These are phyloP conservation scores for Irpex lacteus DNA, from an alignment of 1,284 basidiomycete species.

Conservation along the genomic window DNA sequence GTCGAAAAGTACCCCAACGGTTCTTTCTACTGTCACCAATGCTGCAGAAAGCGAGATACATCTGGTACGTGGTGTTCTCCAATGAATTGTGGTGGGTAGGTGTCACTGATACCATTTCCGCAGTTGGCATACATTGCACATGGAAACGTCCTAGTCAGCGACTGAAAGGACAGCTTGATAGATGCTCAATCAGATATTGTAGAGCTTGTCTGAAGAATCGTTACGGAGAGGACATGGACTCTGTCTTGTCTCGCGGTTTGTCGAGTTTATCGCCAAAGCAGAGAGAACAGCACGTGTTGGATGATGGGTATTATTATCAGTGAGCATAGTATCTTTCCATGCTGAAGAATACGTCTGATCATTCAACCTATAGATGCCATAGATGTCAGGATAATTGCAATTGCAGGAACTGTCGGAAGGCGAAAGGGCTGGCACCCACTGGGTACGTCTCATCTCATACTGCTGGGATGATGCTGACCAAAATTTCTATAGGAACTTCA, in stretches of 20 bases:
- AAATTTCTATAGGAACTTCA: constrained; percentile 9
- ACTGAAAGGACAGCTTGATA: constrained; percentile 29
- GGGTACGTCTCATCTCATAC: constrained; percentile 40
- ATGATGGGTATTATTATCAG: constrained; percentile 51
- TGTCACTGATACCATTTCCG: constrained; percentile 2
- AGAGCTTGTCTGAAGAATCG: constrained; percentile 62
- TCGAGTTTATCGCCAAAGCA: constrained; percentile 19
- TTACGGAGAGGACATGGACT: constrained; percentile 53
- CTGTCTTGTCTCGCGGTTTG: constrained; percentile 35
- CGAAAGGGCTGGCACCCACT: constrained; percentile 53
- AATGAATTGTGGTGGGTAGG: background rate
- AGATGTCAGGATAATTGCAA: constrained; percentile 64
- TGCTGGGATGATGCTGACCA: background rate
- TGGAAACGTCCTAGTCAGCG: constrained; percentile 23
- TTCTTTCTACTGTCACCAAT: constrained; percentile 66
- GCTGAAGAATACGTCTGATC: background rate
- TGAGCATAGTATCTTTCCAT: constrained; percentile 27
- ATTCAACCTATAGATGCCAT: constrained; percentile 50
- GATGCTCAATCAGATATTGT: constrained; percentile 62
- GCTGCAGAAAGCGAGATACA: constrained; percentile 55
- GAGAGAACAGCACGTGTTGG: constrained; percentile 34
- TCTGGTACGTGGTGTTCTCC: constrained; percentile 34
- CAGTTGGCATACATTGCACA: constrained; percentile 54
- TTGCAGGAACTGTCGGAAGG: constrained; percentile 61
- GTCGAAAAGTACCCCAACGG: constrained; percentile 33